phyloP scores from a whole-genome alignment of 306 rosid genomes.

The Lagenaria siceraria region DNA sequence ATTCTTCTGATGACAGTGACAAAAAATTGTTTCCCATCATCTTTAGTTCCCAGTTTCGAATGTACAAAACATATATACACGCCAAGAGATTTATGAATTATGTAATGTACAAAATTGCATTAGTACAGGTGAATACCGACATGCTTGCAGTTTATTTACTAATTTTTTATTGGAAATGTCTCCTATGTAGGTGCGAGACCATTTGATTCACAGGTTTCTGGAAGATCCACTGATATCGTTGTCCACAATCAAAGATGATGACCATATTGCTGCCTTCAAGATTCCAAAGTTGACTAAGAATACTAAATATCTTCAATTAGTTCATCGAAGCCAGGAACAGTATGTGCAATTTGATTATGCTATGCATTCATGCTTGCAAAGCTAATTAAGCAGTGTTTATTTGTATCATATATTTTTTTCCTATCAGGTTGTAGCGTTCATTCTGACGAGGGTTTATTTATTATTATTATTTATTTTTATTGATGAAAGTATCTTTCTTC shows the following conservation, averaged over 20 bases:
- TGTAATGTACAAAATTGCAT: neutral
- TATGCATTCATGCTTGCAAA: neutral
- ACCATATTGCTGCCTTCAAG: slow-evolving; percentile 72
- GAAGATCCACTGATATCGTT: slow-evolving; percentile 74
- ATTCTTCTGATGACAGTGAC: neutral
- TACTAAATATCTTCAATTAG: slow-evolving; percentile 69
- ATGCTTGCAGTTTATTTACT: neutral
- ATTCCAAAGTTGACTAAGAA: slow-evolving; percentile 54
- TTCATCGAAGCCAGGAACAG: slow-evolving; percentile 77
- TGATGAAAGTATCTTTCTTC: neutral
- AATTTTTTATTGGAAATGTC: neutral
- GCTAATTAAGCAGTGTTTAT: neutral
- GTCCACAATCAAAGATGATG: slow-evolving; percentile 83
- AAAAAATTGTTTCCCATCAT: neutral
- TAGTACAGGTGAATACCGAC: neutral
- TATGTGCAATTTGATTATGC: slow-evolving; percentile 24
- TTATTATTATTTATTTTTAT: too few relatives aligned
- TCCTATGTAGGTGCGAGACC: slow-evolving; percentile 53
- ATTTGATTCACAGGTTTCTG: slow-evolving; percentile 62
- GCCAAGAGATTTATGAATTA: neutral
- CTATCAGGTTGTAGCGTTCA: neutral
- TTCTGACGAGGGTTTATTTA: neutral
- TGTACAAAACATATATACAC: neutral
- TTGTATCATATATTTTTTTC: neutral
- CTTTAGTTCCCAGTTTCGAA: neutral